Base-by-base conservation (phyloP, 164 flowering plant species). In the Umbellularia californica region DNA sequence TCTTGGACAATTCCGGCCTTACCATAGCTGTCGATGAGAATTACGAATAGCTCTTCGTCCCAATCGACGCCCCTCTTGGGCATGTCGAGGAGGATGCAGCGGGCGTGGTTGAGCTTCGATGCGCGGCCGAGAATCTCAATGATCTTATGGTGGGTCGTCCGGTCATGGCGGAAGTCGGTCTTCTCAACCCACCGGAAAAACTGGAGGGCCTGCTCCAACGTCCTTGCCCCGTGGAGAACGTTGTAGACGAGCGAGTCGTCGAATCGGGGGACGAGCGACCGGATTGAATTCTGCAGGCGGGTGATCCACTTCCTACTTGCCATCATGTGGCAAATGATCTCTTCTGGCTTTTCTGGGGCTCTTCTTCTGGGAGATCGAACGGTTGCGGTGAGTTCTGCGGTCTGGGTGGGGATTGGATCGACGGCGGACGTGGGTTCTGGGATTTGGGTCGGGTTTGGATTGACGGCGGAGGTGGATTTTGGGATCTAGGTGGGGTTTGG, bases 111-210 rank as follows among this genome's bases (percentile, higher is more conserved):
- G 64, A 90, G 87, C 90, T 84, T 95, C 10, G 84, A 81, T 24
- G 79, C 85, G 30, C 89, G 71, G 3, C 91, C 91, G 20, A 95
- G 73, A 23, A 85, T 92, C 83, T 93, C 85, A 77, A 95, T 87
- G 10, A 93, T 93, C 79, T 90, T 92, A 69, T 75, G 63, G 74
- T 85, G 87, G 51, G 90, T 88, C 22, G 84, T 88, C 0, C 83
- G 77, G 75, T 92, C 89, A 62, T 93, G 98, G 12, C 67, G 72
- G 58, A 89, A 82, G 2, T 95, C 94, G 1, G 97, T 78, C 76
- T 93, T 85, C 80, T 90, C 96, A 1, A 92, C 92, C 98, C 98
- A 95, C 70, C 99, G 76, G 76, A 90, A 95, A 83, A 95, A 93
- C 80, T 88, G 88, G 58, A 93, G 87, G 25, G 96, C 99, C 25